Conservation (phyloP, 805 yeast genomes). For the Teunomyces tritomae region DNA sequence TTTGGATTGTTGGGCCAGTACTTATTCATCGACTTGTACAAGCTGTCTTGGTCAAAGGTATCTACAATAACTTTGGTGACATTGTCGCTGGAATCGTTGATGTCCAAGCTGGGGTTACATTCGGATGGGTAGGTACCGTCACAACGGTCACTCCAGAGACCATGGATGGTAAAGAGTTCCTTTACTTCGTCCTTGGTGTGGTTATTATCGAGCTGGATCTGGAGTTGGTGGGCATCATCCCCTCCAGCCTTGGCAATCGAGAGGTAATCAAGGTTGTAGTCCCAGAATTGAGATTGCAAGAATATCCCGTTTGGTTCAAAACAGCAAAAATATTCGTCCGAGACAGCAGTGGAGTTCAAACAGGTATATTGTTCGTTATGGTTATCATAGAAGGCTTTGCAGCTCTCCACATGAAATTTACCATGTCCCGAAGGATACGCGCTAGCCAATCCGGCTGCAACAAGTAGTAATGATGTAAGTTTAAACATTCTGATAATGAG, state of each 20-base stretch:
- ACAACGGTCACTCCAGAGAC: slow-evolving; percentile 44
- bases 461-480: neutral
- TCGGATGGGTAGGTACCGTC: slow-evolving; percentile 38
- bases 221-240: slow-evolving; percentile 6
- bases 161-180: slow-evolving; percentile 42
- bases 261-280: slow-evolving; percentile 23
- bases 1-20: slow-evolving; percentile 24
- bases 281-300: slow-evolving; percentile 44
- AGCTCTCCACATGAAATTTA: slow-evolving; percentile 14
- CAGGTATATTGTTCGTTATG: slow-evolving; percentile 14
- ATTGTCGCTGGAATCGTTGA: slow-evolving; percentile 24
- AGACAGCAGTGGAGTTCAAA: slow-evolving; percentile 20
- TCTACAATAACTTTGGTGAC: slow-evolving; percentile 25
- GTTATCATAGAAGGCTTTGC: slow-evolving; percentile 13
- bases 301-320: slow-evolving; percentile 40
- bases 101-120: slow-evolving; percentile 31
- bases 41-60: slow-evolving; percentile 23
- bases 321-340: slow-evolving; percentile 48
- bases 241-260: slow-evolving; percentile 7
- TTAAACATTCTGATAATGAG: neutral
- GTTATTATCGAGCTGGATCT: neutral
- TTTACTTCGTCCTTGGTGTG: slow-evolving; percentile 10
- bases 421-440: slow-evolving; percentile 5
- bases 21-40: slow-evolving; percentile 27
- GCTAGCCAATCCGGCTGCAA: slow-evolving; percentile 1